A percentile compares a stretch with the other conserved stretches of the same genome.
Evolutionary conservation across 768 basidiomycete genomes (phyloP).

Genomic region (Solioccasus polychromus): DNA sequence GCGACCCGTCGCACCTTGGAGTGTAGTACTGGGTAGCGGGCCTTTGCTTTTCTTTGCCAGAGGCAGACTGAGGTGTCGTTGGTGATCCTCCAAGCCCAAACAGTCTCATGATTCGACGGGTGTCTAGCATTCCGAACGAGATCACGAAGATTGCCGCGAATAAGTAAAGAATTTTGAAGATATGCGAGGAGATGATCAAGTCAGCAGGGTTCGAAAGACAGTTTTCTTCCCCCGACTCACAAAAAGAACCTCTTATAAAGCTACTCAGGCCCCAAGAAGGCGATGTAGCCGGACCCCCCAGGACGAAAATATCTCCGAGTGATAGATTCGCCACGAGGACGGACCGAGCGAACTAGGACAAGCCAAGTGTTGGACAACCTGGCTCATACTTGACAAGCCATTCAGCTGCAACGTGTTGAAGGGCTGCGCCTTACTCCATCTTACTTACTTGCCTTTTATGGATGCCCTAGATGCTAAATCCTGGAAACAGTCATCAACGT

Average conservation of each 20-base stretch:
- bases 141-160: slow-evolving; percentile 19
- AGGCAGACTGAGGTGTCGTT: slow-evolving; percentile 20
- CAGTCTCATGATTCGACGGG: slow-evolving; percentile 32
- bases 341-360: slow-evolving; percentile 1
- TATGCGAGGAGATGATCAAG: slow-evolving; percentile 7
- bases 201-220: slow-evolving; percentile 14
- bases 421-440: slow-evolving; percentile 20
- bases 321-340: slow-evolving; percentile 21
- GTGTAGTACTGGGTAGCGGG: slow-evolving; percentile 24
- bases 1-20: slow-evolving; percentile 14
- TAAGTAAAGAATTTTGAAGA: slow-evolving; percentile 29
- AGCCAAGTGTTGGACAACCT: slow-evolving; percentile 4
- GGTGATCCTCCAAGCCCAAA: slow-evolving; percentile 30
- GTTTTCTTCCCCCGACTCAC: slow-evolving; percentile 12
- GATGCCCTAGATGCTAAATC: slow-evolving; percentile 8
- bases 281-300: slow-evolving; percentile 21
- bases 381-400: slow-evolving; percentile 14
- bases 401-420: slow-evolving; percentile 23
- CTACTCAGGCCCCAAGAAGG: slow-evolving; percentile 23
- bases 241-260: slow-evolving; percentile 24
- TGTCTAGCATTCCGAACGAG: slow-evolving; percentile 30
- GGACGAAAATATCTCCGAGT: slow-evolving; percentile 15
- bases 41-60: slow-evolving; percentile 18
- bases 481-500: no score
- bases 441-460: slow-evolving; percentile 27